Evolutionary conservation across 306 rosid species (phyloP).

Genomic region (Benincasa hispida): DNA sequence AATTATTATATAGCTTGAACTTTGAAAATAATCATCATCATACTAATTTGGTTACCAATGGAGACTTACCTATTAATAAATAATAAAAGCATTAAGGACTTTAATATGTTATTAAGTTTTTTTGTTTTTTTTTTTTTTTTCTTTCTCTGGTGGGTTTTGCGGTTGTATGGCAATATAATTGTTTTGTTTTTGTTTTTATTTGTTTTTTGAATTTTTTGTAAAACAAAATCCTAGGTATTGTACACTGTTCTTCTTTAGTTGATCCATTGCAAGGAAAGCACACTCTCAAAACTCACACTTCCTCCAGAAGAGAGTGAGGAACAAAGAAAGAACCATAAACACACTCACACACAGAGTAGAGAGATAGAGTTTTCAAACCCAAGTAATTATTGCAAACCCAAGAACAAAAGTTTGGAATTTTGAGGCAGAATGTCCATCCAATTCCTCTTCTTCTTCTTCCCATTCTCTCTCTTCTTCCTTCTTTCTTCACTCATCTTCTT

Average conservation of each 20-base stretch:
- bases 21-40: no score
- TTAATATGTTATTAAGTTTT: background rate
- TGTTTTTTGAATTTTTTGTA: background rate
- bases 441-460: background rate
- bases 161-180: background rate
- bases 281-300: background rate
- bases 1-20: no score
- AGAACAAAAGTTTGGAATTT: constrained; percentile 42
- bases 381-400: constrained; percentile 35
- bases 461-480: background rate
- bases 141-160: background rate
- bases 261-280: constrained; percentile 33
- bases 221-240: background rate
- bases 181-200: background rate
- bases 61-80: no score
- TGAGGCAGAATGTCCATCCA: constrained; percentile 50
- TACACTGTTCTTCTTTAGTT: constrained; percentile 8
- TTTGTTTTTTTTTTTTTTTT: background rate
- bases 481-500: constrained; percentile 19
- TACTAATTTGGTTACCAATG: no score
- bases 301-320: constrained; percentile 9
- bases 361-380: constrained; percentile 20
- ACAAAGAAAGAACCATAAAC: background rate
- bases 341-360: background rate
- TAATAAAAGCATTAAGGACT: background rate